Percentiles rank a stretch among this genome's conserved stretches.
These are phyloP conservation scores for Hypoxylon rickii DNA, from an alignment of 495 filamentous ascomycete species.

Conservation along the genomic window DNA sequence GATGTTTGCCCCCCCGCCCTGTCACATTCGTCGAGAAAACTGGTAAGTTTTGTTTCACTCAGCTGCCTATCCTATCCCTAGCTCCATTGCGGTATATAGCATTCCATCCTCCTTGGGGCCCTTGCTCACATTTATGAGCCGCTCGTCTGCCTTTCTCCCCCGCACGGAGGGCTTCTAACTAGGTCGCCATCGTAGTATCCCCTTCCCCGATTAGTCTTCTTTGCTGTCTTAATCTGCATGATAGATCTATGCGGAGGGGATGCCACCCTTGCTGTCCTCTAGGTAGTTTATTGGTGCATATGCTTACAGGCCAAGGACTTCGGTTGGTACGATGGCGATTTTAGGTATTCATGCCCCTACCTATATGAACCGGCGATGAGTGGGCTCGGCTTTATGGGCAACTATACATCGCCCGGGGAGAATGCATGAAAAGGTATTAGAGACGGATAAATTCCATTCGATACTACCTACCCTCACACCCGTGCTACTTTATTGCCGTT, in stretches of 20 bases:
- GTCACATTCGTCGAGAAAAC: constrained; percentile 5
- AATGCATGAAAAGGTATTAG: constrained; percentile 8
- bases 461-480: too few relatives aligned
- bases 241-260: constrained; percentile 2
- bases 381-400: constrained; percentile 3
- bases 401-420: background rate
- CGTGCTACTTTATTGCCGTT: too few relatives aligned
- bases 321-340: background rate
- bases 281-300: background rate
- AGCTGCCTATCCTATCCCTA: constrained; percentile 22
- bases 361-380: background rate
- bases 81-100: constrained; percentile 2
- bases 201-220: background rate
- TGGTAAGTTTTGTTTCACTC: constrained; percentile 1
- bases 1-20: constrained; percentile 5
- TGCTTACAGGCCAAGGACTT: constrained; percentile 18
- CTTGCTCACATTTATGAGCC: constrained; percentile 18
- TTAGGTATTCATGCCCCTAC: background rate
- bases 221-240: constrained; percentile 7
- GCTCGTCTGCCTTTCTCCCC: constrained; percentile 18
- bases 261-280: background rate
- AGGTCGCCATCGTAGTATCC: background rate
- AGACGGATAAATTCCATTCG: constrained; percentile 24
- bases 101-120: constrained; percentile 7
- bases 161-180: constrained; percentile 15